These are phyloP conservation scores for Sisymbrium irio DNA, from an alignment of 345 rosid genomes.

Conservation along the genomic window DNA sequence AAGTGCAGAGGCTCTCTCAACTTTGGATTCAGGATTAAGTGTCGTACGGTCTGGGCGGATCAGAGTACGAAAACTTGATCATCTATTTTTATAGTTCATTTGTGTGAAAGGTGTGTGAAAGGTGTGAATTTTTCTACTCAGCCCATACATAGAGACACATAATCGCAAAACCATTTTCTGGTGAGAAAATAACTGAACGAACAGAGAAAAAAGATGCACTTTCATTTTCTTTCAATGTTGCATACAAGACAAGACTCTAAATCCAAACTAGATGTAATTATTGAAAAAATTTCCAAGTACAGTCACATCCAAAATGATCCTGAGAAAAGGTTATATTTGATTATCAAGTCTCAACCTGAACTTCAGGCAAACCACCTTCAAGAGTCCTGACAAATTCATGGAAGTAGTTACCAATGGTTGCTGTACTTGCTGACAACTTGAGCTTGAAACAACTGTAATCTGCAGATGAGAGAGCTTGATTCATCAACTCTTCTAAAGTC, in stretches of 20 bases:
- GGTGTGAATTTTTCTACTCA: too few species aligned
- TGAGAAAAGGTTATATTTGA: neutral
- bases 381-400: neutral
- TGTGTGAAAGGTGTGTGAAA: too few species aligned
- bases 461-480: neutral
- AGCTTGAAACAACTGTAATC: neutral
- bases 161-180: too few species aligned
- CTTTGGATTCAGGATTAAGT: too few species aligned
- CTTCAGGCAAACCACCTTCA: slow-evolving; percentile 11
- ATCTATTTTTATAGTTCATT: too few species aligned
- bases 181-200: too few species aligned
- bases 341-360: neutral
- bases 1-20: too few species aligned
- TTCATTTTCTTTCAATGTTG: too few species aligned
- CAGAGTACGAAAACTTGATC: too few species aligned
- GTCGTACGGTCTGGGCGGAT: too few species aligned
- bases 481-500: neutral
- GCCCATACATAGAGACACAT: too few species aligned
- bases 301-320: neutral
- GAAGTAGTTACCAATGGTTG: neutral
- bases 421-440: neutral
- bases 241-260: slow-evolving; percentile 1
- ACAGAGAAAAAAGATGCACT: too few species aligned
- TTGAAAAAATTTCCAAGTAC: neutral
- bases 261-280: neutral